Percentiles rank a stretch among this genome's conserved stretches.
phyloP scores from a whole-genome alignment of 78 protist genomes.

The Chrysochromulina parva region DNA sequence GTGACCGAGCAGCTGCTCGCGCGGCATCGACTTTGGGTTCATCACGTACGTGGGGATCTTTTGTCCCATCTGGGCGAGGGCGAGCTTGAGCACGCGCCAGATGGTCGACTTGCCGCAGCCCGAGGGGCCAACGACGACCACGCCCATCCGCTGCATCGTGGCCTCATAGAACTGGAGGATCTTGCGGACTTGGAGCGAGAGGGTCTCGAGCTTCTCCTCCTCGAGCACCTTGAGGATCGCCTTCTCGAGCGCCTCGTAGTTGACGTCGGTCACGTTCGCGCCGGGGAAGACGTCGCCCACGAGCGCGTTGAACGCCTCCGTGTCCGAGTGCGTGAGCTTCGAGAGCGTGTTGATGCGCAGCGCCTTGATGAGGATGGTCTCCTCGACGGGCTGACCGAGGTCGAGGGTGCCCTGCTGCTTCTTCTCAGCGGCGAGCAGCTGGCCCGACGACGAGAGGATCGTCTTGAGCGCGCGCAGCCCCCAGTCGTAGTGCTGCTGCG shows the following conservation, averaged over 20 bases:
- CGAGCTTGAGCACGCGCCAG: slow-evolving; percentile 59
- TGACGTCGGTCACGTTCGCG: not conserved
- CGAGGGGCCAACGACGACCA: slow-evolving; percentile 83
- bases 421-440: slow-evolving; percentile 31
- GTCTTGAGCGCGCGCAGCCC: slow-evolving; percentile 90
- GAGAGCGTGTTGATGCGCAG: slow-evolving; percentile 80
- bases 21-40: slow-evolving; percentile 89
- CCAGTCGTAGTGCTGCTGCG: slow-evolving; percentile 92
- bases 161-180: slow-evolving; percentile 81
- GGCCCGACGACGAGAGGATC: slow-evolving; percentile 60
- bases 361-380: slow-evolving; percentile 60
- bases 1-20: slow-evolving; percentile 78
- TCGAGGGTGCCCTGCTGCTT: not conserved
- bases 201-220: slow-evolving; percentile 28
- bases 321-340: slow-evolving; percentile 75
- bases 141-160: slow-evolving; percentile 79
- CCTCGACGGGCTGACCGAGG: slow-evolving; percentile 2
- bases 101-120: slow-evolving; percentile 86
- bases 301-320: slow-evolving; percentile 63
- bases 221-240: slow-evolving; percentile 29
- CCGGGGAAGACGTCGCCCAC: slow-evolving; percentile 71
- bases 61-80: slow-evolving; percentile 45
- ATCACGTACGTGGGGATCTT: slow-evolving; percentile 50
- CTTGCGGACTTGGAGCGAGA: slow-evolving; percentile 45
- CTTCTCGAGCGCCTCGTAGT: slow-evolving; percentile 22